Conservation (phyloP, 2,329 filamentous ascomycete genomes). For the Leptographium wingfieldii region DNA sequence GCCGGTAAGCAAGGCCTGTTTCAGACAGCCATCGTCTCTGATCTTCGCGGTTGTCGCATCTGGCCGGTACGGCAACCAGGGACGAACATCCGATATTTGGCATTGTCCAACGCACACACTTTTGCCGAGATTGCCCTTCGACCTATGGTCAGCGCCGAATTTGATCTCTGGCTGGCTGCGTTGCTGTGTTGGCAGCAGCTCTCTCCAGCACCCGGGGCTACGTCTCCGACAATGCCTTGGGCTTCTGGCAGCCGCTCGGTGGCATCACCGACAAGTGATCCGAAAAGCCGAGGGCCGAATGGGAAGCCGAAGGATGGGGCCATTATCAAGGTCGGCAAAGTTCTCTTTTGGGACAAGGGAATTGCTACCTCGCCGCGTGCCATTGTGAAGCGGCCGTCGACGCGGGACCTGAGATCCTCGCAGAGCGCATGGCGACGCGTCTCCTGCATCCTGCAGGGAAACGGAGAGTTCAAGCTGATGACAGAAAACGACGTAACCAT, state of each 20-base stretch:
- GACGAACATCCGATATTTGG: constrained; percentile 34
- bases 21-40: constrained; percentile 54
- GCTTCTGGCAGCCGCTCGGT: constrained; percentile 20
- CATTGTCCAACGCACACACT: constrained; percentile 40
- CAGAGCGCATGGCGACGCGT: constrained; percentile 69
- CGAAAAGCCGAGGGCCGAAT: constrained; percentile 27
- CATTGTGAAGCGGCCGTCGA: constrained; percentile 44
- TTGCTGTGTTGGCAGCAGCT: constrained; percentile 73
- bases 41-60: constrained; percentile 63
- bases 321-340: constrained; percentile 90
- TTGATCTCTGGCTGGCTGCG: constrained; percentile 70
- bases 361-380: constrained; percentile 39
- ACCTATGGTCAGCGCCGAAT: constrained; percentile 51
- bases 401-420: constrained; percentile 39
- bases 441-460: constrained; percentile 87
- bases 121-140: constrained; percentile 52
- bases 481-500: constrained; percentile 73
- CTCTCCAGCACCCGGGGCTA: constrained; percentile 30
- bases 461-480: constrained; percentile 84
- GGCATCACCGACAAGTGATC: constrained; percentile 24
- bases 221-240: constrained; percentile 26
- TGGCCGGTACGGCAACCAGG: constrained; percentile 38
- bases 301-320: constrained; percentile 49
- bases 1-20: constrained; percentile 52
- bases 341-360: constrained; percentile 83